A percentile compares a stretch with the other conserved stretches of the same genome.
Evolutionary conservation across 2,329 filamentous ascomycete genomes (phyloP).

Genomic region (Colletotrichum melonis): DNA sequence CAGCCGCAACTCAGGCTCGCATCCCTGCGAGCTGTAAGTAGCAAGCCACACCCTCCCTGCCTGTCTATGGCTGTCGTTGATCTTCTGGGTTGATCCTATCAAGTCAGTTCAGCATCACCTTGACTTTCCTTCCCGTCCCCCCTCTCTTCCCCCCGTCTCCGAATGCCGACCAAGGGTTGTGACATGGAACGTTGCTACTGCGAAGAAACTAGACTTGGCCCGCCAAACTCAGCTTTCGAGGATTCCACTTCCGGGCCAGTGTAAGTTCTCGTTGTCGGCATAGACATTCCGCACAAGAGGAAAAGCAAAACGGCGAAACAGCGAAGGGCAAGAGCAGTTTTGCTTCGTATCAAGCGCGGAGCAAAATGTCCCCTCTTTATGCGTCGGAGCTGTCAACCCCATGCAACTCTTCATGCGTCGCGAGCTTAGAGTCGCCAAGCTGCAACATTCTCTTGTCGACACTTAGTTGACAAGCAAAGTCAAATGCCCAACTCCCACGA

Average conservation of each 20-base stretch:
- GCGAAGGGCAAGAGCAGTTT: not conserved
- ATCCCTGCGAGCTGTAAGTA: conserved; percentile 21
- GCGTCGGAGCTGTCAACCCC: not conserved
- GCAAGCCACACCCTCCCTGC: conserved; percentile 26
- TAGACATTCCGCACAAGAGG: not conserved
- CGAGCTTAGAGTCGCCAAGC: not conserved
- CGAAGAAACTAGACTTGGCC: conserved; percentile 11
- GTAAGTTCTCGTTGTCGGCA: conserved; percentile 8
- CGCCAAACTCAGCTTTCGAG: conserved; percentile 2
- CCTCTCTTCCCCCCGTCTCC: not conserved
- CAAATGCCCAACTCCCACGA: conserved; percentile 1
- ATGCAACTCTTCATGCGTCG: conserved; percentile 10
- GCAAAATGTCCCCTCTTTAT: conserved; percentile 10
- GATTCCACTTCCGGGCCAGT: not conserved
- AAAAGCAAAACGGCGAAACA: not conserved
- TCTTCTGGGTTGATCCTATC: not conserved
- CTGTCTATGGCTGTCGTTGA: not conserved
- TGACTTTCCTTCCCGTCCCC: not conserved
- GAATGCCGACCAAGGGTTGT: conserved; percentile 4
- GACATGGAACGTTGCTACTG: not conserved
- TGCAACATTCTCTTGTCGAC: not conserved
- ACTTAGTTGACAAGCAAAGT: not conserved
- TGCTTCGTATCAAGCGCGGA: conserved; percentile 8
- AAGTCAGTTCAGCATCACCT: not conserved
- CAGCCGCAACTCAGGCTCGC: conserved; percentile 23